These are phyloP conservation scores for Calocera cornea DNA, from an alignment of 768 basidiomycete species.

Conservation along the genomic window DNA sequence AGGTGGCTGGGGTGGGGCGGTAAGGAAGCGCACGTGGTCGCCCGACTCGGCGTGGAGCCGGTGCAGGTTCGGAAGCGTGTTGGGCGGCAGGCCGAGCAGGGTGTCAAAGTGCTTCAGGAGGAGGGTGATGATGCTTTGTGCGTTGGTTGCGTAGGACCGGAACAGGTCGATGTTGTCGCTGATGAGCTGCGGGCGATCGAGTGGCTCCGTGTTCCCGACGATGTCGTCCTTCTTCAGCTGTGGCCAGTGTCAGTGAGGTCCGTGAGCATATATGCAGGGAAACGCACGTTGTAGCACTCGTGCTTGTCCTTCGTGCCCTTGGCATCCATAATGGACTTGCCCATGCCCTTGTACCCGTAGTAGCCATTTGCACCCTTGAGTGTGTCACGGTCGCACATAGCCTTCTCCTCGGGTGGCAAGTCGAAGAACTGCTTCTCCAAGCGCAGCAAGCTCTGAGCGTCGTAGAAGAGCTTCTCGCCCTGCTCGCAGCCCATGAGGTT, in stretches of 20 bases:
- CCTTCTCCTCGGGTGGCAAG: background rate
- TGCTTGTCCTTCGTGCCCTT: background rate
- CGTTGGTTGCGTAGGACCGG: background rate
- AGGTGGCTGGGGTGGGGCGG: background rate
- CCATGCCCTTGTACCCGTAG: background rate
- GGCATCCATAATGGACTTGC: background rate
- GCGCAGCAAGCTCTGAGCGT: background rate
- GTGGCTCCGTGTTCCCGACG: slow-evolving; percentile 1
- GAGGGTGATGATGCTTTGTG: background rate
- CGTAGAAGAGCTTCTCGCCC: background rate
- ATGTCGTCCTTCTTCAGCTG: slow-evolving; percentile 1
- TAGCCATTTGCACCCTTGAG: background rate
- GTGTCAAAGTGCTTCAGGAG: background rate
- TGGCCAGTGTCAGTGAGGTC: background rate
- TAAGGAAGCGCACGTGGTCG: slow-evolving; percentile 2
- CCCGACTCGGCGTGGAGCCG: background rate
- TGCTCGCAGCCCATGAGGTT: background rate
- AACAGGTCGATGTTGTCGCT: background rate
- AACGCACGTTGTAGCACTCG: background rate
- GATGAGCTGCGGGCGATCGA: background rate
- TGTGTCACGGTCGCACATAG: background rate
- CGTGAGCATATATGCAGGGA: background rate
- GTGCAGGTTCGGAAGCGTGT: background rate
- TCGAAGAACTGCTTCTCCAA: background rate
- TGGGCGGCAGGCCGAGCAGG: background rate